Base-by-base conservation (phyloP, 805 yeast species). In the Ogataea haglerorum region DNA sequence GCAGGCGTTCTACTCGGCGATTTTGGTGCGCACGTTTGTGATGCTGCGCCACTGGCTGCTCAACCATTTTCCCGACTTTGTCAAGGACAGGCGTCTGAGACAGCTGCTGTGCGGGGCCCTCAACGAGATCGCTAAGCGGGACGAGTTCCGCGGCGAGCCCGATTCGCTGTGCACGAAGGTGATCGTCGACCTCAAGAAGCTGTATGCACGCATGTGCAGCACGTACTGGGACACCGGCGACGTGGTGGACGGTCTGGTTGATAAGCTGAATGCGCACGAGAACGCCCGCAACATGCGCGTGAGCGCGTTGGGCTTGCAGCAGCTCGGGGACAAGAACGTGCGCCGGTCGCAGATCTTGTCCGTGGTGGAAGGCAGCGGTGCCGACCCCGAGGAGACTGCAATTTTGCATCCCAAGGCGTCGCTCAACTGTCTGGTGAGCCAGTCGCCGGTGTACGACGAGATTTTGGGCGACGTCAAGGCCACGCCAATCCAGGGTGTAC, bases 41-140 rank as follows among this genome's bases (percentile, higher is more conserved):
- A 80, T 85, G 21, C 52, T 93, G 30, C 76, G 97, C 54, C 95
- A 87, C 65, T 91, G 98, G 95, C 60, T 91, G 14, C 63, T 86
- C 44, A 91, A 90, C 61, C 90, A 86, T 60, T 93, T 88, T 54
- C 91, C 86, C 57, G 98, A 93, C 61, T 93, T 90, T 58, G 66
- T 82, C 18, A 62, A 74, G 12, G 69, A 75, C 34, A 51, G 64
- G 15, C 68, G 72, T 39, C 61, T 83, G 24, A 65, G 89, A 40
- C 48, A 52, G 16, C 51, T 60, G 17, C 72, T 78, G 42, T 60
- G 70, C 3, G 47, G 60, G 10, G 68, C 69, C 12, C 48, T 79
- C 28, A 71, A 76, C 57, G 64, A 60, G 48, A 38, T 70, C 45
- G 36, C 70, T 8, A 58, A 36, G 52, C 55, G 47, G 41, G 39